phyloP scores from a whole-genome alignment of 345 rosid species.

The Lenwebbia sp. region DNA sequence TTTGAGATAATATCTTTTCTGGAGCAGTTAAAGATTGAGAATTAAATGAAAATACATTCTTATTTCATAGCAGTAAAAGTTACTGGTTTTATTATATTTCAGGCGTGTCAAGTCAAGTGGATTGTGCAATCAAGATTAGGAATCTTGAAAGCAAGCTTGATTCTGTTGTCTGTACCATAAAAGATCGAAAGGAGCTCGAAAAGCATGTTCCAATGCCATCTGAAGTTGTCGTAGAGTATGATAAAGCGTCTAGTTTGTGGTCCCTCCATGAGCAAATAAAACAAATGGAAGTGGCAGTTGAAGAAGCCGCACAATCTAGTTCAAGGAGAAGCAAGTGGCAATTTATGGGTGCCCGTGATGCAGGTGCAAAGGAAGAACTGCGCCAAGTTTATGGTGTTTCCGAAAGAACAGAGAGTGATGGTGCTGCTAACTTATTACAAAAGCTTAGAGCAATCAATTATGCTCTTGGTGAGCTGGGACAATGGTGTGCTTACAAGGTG shows the following conservation, averaged over 20 bases:
- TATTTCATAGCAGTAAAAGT: not conserved
- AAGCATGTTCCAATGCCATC: conserved; percentile 96
- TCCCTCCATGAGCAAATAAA: conserved; percentile 90
- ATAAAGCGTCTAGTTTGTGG: conserved; percentile 93
- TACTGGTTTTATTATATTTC: not conserved
- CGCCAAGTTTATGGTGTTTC: conserved; percentile 96
- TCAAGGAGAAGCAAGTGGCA: conserved; percentile 95
- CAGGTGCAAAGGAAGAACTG: conserved; percentile 92
- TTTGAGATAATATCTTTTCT: not conserved
- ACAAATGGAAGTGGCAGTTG: conserved; percentile 82
- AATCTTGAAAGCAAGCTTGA: conserved; percentile 98
- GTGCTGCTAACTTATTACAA: conserved; percentile 93
- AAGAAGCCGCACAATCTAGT: conserved; percentile 87
- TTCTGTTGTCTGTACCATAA: conserved; percentile 79
- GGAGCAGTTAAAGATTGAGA: not conserved
- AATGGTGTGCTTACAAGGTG: conserved; percentile 99
- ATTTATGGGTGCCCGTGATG: conserved; percentile 99
- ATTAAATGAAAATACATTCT: not conserved
- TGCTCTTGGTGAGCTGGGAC: conserved; percentile 93
- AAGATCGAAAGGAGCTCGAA: conserved; percentile 93
- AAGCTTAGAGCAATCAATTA: conserved; percentile 89
- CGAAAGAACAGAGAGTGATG: conserved; percentile 96
- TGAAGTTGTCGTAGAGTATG: conserved; percentile 86
- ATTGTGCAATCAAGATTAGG: conserved; percentile 92
- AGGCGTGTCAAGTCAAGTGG: conserved; percentile 98